phyloP scores from a whole-genome alignment of 2,329 filamentous ascomycete species.

The Ophiostoma montium region DNA sequence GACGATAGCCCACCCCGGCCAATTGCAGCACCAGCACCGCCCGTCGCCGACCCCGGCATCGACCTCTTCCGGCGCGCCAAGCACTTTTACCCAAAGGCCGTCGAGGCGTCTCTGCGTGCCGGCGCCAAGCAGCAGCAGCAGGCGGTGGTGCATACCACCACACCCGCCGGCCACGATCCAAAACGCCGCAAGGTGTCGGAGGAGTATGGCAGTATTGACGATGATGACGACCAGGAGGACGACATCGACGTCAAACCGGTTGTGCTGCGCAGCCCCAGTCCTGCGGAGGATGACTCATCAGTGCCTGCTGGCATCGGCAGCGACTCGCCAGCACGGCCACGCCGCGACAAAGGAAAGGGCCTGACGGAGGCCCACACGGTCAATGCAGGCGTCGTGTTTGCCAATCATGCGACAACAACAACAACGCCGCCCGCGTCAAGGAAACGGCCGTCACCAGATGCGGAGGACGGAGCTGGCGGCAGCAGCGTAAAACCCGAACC shows the following conservation, averaged over 20 bases:
- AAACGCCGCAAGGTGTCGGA: conserved; percentile 13
- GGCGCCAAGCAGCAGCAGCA: neutral
- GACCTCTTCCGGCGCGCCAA: conserved; percentile 36
- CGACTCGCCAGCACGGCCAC: neutral
- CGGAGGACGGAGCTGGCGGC: neutral
- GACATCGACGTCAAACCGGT: neutral
- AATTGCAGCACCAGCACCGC: too few relatives aligned
- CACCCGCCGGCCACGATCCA: neutral
- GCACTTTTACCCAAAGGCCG: conserved; percentile 28
- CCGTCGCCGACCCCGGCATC: conserved; percentile 15
- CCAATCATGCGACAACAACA: too few relatives aligned
- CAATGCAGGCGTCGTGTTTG: conserved; percentile 1
- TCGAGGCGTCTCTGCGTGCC: conserved; percentile 11
- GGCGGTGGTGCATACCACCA: neutral
- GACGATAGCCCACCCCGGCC: neutral
- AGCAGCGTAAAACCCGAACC: neutral
- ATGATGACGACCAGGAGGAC: too few relatives aligned
- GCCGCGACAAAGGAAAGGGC: conserved; percentile 9
- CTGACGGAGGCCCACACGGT: conserved; percentile 3
- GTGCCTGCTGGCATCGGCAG: neutral
- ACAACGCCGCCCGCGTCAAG: too few relatives aligned
- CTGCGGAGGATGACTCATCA: neutral
- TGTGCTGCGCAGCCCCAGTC: neutral
- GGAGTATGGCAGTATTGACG: too few relatives aligned
- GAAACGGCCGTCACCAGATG: neutral